phyloP scores from a whole-genome alignment of 371 early-diverging fungal species.

The Saksenaea vasiformis region DNA sequence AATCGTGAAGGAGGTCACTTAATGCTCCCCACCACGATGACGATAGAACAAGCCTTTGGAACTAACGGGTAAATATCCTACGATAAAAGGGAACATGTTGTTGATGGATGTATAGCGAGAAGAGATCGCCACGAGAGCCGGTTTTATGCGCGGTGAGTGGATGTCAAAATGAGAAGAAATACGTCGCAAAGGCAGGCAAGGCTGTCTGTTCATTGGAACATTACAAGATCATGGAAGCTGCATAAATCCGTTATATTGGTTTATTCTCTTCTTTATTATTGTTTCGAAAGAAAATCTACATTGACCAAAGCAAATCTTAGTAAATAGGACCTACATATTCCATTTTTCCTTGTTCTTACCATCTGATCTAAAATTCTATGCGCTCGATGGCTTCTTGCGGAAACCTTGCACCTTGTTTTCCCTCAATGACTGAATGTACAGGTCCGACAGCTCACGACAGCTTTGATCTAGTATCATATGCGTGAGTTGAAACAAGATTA shows the following conservation, averaged over 20 bases:
- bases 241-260: no score
- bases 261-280: background rate
- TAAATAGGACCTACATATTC: background rate
- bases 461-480: constrained; percentile 32
- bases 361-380: constrained; percentile 7
- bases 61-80: background rate
- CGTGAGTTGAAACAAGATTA: background rate
- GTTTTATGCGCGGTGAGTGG: constrained; percentile 32
- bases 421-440: constrained; percentile 46
- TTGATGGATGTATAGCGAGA: background rate
- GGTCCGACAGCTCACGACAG: constrained; percentile 51
- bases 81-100: background rate
- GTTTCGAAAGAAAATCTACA: background rate
- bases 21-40: constrained; percentile 29
- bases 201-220: constrained; percentile 49
- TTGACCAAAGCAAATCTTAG: background rate
- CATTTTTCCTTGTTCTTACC: background rate
- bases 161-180: constrained; percentile 39
- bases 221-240: constrained; percentile 32
- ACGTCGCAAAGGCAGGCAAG: constrained; percentile 39
- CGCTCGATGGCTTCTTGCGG: constrained; percentile 34
- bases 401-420: constrained; percentile 53
- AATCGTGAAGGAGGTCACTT: constrained; percentile 25
- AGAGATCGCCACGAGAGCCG: background rate
- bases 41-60: constrained; percentile 35